Evolutionary conservation across 2,329 filamentous ascomycete species (phyloP), one percentile per base, ranked within the genome.

Genomic region (Ceratocystis huliohia): DNA sequence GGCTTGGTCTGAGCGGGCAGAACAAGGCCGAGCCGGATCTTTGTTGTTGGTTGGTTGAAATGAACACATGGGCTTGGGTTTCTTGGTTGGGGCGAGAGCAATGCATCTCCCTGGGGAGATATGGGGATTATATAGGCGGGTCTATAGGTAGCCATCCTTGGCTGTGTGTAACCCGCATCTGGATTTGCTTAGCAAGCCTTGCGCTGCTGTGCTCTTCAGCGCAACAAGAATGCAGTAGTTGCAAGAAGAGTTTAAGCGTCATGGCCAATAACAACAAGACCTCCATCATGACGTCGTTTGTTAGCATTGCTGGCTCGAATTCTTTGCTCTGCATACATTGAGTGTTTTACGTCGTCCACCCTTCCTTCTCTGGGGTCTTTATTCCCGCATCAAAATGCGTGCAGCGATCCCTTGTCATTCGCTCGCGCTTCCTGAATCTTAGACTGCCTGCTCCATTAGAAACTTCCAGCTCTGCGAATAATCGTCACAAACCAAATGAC

Each of bases 21-120:
- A 57, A 57, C 65, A 66, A 53, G 28, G 8, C 28, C 56, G 28
- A 33, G 56, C 20, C 2, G 7, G 28, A 20, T 37, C 56, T 56
- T 37, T 59, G 56, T 59, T 59, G 56, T 59, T 30, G 28, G 28
- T 15, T 59, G 28, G 56, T 59, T 59, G 56, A 59, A 59, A 59
- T 33, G 56, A 22, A 37, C 56, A 59, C 56, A 59, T 59, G 56
- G 56, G 56, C 56, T 59, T 8, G 30, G 56, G 15, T 30, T 22
- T 33, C 56, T 41, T 59, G 28, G 56, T 59, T 37, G 28, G 56
- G 56, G 56, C 28, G 28, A 41, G 37, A 41, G 37, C 10, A 41
- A 41, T 28, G 48, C 48, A 53, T 53, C 25, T 28, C 20, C 48
- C 48, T 41, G 37, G 37, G 13, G 37, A 41, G 37, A 41, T 15